These are phyloP conservation scores for Santalum album DNA, from an alignment of 164 flowering plant genomes.

Conservation along the genomic window DNA sequence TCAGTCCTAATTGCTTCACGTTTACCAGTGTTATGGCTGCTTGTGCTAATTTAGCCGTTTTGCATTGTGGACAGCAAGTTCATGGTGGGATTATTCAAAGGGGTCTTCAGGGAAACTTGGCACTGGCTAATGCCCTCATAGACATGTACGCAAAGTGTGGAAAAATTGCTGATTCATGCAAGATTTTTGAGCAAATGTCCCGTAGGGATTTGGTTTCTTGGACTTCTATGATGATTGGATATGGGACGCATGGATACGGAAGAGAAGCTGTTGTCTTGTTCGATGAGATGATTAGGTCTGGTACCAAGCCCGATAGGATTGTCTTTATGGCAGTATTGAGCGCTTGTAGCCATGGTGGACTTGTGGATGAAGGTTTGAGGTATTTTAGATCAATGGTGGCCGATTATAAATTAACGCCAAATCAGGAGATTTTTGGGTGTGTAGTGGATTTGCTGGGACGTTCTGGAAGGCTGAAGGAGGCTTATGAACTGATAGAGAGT, in stretches of 20 bases:
- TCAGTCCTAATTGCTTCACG: constrained; percentile 64
- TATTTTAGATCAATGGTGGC: constrained; percentile 42
- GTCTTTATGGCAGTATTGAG: constrained; percentile 61
- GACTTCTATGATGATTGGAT: constrained; percentile 93
- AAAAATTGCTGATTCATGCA: constrained; percentile 35
- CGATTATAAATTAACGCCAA: constrained; percentile 33
- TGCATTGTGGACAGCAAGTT: constrained; percentile 64
- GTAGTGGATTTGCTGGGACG: constrained; percentile 84
- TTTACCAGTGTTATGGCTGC: constrained; percentile 53
- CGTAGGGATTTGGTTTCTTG: constrained; percentile 55
- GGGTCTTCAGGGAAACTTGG: constrained; percentile 42
- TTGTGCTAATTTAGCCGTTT: constrained; percentile 49
- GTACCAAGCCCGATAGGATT: constrained; percentile 49
- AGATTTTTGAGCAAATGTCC: constrained; percentile 41
- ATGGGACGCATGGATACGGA: constrained; percentile 81
- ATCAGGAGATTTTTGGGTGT: constrained; percentile 71
- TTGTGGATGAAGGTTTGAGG: constrained; percentile 62
- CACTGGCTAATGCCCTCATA: constrained; percentile 58
- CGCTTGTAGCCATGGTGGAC: constrained; percentile 86
- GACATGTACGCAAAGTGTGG: constrained; percentile 96
- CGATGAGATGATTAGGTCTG: constrained; percentile 51
- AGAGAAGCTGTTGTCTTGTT: constrained; percentile 63
- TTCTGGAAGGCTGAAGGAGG: constrained; percentile 66
- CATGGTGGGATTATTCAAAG: constrained; percentile 47
- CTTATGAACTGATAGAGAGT: constrained; percentile 45